phyloP scores from a whole-genome alignment of 139 green algal genomes.

The Chlamydomonas urium region DNA sequence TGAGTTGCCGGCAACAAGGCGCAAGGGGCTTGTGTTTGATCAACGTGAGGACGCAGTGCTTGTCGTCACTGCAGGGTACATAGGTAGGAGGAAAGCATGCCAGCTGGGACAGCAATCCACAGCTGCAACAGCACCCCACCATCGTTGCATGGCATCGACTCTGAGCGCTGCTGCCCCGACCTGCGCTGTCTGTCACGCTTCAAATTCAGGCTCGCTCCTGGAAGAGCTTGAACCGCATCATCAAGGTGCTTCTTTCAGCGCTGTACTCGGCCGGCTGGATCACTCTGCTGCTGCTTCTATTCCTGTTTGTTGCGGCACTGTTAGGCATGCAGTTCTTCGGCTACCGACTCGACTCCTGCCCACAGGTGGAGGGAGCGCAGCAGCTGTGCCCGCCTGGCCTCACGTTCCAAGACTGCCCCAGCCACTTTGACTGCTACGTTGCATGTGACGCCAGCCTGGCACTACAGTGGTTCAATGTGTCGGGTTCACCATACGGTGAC shows the following conservation, averaged over 20 bases:
- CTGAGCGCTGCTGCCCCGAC: background rate
- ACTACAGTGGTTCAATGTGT: constrained; percentile 10
- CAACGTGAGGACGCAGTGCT: no score
- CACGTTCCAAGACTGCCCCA: constrained; percentile 1
- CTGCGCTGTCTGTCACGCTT: no score
- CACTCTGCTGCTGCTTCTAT: constrained; percentile 23
- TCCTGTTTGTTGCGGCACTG: constrained; percentile 27
- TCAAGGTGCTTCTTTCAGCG: background rate
- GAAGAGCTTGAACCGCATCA: constrained; percentile 16
- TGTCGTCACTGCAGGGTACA: no score
- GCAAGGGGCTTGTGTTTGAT: no score
- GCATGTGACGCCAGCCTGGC: background rate
- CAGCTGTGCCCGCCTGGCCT: constrained; percentile 22
- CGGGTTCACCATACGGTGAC: constrained; percentile 5
- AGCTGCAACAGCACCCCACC: no score
- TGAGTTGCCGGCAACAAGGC: no score
- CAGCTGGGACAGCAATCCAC: no score
- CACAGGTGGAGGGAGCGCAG: background rate
- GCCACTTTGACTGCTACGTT: constrained; percentile 27
- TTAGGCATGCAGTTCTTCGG: constrained; percentile 34
- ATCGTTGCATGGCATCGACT: no score
- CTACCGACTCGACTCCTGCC: constrained; percentile 18
- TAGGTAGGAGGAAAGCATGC: no score
- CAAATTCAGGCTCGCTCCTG: no score
- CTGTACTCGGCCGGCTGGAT: constrained; percentile 7